phyloP scores from a whole-genome alignment of 768 basidiomycete genomes.

The Lactarius pseudohatsudake region DNA sequence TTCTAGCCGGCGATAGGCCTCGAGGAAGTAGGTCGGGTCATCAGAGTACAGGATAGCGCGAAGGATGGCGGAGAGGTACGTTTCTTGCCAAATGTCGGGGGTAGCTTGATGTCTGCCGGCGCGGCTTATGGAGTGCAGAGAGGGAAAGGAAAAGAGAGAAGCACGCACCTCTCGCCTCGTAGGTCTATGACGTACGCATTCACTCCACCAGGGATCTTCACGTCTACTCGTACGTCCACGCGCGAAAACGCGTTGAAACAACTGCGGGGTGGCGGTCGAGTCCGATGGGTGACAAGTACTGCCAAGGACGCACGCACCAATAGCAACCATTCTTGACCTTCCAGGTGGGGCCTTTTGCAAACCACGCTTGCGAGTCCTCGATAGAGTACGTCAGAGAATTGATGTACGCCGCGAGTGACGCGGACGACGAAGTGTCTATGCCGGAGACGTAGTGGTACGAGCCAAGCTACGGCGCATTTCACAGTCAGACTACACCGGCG shows the following conservation, averaged over 20 bases:
- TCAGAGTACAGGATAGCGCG: conserved; percentile 94
- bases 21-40: conserved; percentile 86
- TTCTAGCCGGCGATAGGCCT: conserved; percentile 93
- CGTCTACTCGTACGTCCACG: conserved; percentile 95
- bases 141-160: too few species aligned
- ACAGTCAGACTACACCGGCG: conserved; percentile 11
- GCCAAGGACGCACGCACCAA: conserved; percentile 53
- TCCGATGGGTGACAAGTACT: neutral
- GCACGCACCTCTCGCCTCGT: conserved; percentile 84
- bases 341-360: conserved; percentile 80
- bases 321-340: conserved; percentile 92
- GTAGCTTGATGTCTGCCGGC: conserved; percentile 79
- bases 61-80: conserved; percentile 89
- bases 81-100: conserved; percentile 94
- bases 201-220: conserved; percentile 98
- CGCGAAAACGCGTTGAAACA: conserved; percentile 99
- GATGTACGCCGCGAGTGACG: conserved; percentile 95
- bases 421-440: conserved; percentile 98
- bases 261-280: conserved; percentile 39
- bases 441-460: conserved; percentile 98
- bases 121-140: neutral
- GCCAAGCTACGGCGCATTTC: conserved; percentile 57
- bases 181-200: conserved; percentile 91
- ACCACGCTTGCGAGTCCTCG: conserved; percentile 91
- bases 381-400: conserved; percentile 97